Evolutionary conservation across 306 rosid species (phyloP).

Genomic region (Rosa rugosa): DNA sequence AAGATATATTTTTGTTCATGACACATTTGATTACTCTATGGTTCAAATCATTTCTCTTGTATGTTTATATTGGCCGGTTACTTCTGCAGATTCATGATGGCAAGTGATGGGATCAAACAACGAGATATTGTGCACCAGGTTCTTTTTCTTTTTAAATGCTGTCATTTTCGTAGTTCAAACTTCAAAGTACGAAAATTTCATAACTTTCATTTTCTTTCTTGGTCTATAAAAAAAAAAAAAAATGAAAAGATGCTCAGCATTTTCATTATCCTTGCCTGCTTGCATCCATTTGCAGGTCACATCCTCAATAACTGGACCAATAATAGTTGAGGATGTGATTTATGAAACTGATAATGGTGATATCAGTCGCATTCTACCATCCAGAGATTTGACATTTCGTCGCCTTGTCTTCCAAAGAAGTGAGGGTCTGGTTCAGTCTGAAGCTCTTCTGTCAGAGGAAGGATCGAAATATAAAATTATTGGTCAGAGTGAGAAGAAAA

Average conservation of each 20-base stretch:
- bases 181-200: not conserved
- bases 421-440: constrained; percentile 89
- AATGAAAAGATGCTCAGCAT: constrained; percentile 6
- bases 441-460: constrained; percentile 67
- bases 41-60: constrained; percentile 30
- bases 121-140: constrained; percentile 72
- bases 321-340: constrained; percentile 82
- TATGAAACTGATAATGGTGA: constrained; percentile 66
- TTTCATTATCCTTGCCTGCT: constrained; percentile 25
- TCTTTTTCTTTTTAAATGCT: constrained; percentile 11
- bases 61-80: constrained; percentile 24
- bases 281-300: constrained; percentile 58
- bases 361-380: constrained; percentile 55
- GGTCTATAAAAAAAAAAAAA: not conserved
- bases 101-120: constrained; percentile 92
- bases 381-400: constrained; percentile 71
- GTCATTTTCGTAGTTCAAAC: not conserved
- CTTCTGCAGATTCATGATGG: constrained; percentile 83
- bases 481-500: constrained; percentile 53
- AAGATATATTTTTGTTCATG: constrained; percentile 4
- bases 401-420: constrained; percentile 92
- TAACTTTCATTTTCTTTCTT: not conserved
- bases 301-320: constrained; percentile 77
- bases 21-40: constrained; percentile 1
- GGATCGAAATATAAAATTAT: constrained; percentile 30